Evolutionary conservation across 495 filamentous ascomycete species (phyloP).

Genomic region (Hypoxylon cercidicola): DNA sequence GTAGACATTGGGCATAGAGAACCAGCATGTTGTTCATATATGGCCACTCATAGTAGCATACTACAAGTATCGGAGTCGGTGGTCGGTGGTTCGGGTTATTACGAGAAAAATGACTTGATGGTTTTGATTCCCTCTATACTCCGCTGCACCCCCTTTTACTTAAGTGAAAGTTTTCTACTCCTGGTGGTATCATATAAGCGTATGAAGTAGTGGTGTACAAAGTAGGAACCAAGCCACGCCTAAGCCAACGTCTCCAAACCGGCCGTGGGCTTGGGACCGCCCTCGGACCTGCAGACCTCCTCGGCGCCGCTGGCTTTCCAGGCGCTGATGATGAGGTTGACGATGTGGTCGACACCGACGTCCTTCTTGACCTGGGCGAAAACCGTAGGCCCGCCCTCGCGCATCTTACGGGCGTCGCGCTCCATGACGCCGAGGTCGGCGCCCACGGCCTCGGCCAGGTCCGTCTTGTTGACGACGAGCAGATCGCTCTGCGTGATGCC

Average conservation of each 20-base stretch:
- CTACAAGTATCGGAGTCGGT: conserved; percentile 6
- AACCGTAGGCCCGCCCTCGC: conserved; percentile 95
- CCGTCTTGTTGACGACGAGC: conserved; percentile 95
- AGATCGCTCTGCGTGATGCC: conserved; percentile 96
- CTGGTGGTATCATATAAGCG: conserved; percentile 18
- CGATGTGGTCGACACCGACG: conserved; percentile 83
- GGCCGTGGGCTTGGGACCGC: conserved; percentile 61
- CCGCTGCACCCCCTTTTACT: conserved; percentile 5
- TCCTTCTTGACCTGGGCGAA: conserved; percentile 97
- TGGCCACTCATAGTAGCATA: conserved; percentile 10
- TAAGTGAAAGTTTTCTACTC: conserved; percentile 1
- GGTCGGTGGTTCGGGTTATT: conserved; percentile 7
- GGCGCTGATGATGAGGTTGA: conserved; percentile 87
- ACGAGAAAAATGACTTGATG: conserved; percentile 34
- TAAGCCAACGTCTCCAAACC: conserved; percentile 55
- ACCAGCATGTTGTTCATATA: not conserved
- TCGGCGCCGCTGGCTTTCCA: conserved; percentile 89
- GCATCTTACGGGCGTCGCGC: conserved; percentile 91
- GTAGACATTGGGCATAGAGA: conserved; percentile 27
- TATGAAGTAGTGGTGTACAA: not conserved
- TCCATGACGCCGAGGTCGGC: conserved; percentile 96
- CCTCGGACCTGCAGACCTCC: conserved; percentile 62
- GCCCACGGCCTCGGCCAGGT: conserved; percentile 89
- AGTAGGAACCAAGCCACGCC: not conserved
- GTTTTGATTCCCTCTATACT: conserved; percentile 5